Evolutionary conservation across 2,329 filamentous ascomycete genomes (phyloP), one percentile per base, ranked within the genome.

Genomic region (Trichoderma endophyticum): DNA sequence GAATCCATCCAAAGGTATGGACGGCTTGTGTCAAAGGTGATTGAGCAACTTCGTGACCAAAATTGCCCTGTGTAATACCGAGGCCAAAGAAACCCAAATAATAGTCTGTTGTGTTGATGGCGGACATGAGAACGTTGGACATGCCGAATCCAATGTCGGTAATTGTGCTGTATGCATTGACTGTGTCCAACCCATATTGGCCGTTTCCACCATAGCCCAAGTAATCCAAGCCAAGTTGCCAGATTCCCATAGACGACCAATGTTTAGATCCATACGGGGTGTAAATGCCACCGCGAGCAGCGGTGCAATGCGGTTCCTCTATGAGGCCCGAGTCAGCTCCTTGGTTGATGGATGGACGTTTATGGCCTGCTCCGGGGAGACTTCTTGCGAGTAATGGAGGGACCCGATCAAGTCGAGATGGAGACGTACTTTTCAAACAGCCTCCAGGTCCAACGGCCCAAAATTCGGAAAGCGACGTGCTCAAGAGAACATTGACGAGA

Each of bases 381-480:
- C 59, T 11, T 43, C 69, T 64, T 43, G 69, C 30, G 30, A 56
- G 9, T n/a, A 48, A 48, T 8, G 48, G 60, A 48, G 43, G 43
- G 6, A 61, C 63, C 39, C 36, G 59, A 39, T 60, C 67, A 56
- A 32, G 56, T 51, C 61, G 61, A 48, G 56, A 60, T 26, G 24
- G 39, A 43, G 32, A 82, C 84, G 76, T 84, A 87, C 86, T 83
- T 56, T 80, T 76, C 74, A 79, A 74, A 74, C 89, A 92, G 71
- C 89, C 90, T 72, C 85, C 83, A 1, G 86, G 82, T 67, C 90
- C 85, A 51, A 94, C 83, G 3, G 89, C 86, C 91, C 91, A 93
- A 57, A 91, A 89, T 79, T 93, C 91, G 43, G 92, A 92, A 56
- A 90, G 85, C 14, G 87, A 86, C 6, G 91, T 94, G 77, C 90